These are phyloP conservation scores for Torrubiella hemipterigena DNA, from an alignment of 2,329 filamentous ascomycete species.

Conservation along the genomic window DNA sequence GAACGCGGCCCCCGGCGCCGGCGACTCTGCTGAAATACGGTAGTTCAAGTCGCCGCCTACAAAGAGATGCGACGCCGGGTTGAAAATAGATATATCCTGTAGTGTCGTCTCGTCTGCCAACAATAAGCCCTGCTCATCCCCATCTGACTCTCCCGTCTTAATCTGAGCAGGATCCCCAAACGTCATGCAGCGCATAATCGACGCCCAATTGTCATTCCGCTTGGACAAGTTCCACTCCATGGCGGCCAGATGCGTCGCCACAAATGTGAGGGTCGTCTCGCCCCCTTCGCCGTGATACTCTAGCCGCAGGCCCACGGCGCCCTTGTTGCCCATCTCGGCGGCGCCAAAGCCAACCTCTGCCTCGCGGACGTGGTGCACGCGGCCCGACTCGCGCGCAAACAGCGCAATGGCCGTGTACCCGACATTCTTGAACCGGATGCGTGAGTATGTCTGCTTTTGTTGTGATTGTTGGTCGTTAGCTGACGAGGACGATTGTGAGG, in stretches of 20 bases:
- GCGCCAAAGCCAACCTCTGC: constrained; percentile 77
- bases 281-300: constrained; percentile 33
- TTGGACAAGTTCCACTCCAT: constrained; percentile 68
- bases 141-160: constrained; percentile 6
- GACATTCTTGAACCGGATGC: constrained; percentile 60
- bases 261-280: constrained; percentile 64
- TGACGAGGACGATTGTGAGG: constrained; percentile 9
- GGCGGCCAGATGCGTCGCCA: constrained; percentile 77
- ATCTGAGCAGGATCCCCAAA: constrained; percentile 48
- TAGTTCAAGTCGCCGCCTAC: constrained; percentile 93
- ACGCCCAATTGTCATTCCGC: constrained; percentile 81
- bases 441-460: constrained; percentile 47
- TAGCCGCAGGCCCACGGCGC: constrained; percentile 69
- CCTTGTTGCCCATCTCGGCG: constrained; percentile 90
- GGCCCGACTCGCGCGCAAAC: constrained; percentile 55
- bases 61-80: constrained; percentile 65
- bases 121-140: constrained; percentile 3
- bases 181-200: constrained; percentile 66
- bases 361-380: constrained; percentile 56
- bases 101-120: constrained; percentile 14
- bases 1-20: constrained; percentile 49
- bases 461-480: constrained; percentile 4
- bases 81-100: constrained; percentile 57
- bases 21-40: constrained; percentile 59
- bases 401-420: constrained; percentile 87